Conservation (phyloP, 495 filamentous ascomycete species). For the Neurospora sp. region DNA sequence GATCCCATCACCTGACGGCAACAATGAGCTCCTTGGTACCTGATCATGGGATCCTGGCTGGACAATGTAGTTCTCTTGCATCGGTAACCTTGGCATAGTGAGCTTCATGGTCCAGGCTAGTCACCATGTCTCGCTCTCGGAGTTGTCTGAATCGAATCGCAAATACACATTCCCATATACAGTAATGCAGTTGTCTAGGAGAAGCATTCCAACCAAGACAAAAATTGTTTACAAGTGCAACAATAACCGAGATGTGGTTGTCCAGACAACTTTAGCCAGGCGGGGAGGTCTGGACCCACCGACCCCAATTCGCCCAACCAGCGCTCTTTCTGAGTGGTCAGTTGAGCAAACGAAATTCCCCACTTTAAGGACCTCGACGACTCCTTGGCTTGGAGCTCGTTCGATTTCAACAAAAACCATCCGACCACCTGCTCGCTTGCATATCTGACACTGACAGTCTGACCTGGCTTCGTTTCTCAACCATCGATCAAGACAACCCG, state of each 20-base stretch:
- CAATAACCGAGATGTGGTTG: neutral
- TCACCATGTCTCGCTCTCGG: neutral
- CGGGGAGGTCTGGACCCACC: neutral
- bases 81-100: neutral
- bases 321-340: neutral
- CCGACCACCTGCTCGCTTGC: neutral
- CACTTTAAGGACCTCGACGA: neutral
- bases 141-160: neutral
- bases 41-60: neutral
- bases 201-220: neutral
- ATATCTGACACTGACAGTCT: neutral
- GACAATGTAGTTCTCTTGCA: neutral
- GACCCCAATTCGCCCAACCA: neutral
- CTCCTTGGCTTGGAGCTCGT: neutral
- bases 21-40: neutral
- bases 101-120: neutral
- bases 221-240: neutral
- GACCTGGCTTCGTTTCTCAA: neutral
- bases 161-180: neutral
- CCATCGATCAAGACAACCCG: neutral
- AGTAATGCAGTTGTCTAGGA: neutral
- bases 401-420: neutral
- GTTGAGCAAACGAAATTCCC: neutral
- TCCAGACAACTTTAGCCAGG: neutral
- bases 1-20: neutral